Conservation (phyloP, 352 stramenopile genomes). For the Blastocystis sp. region DNA sequence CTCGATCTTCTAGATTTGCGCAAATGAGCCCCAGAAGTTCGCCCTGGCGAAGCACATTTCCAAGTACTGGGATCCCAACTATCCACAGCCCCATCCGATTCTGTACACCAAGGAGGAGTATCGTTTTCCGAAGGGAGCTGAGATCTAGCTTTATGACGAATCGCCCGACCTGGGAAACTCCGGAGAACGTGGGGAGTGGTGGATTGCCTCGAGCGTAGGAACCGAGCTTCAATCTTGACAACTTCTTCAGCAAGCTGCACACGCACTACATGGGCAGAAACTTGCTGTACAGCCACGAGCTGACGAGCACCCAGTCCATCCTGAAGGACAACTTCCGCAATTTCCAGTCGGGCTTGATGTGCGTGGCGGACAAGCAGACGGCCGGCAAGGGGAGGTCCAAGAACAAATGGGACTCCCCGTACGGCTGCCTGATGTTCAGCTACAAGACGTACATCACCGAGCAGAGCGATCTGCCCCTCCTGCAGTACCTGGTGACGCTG, state of each 20-base stretch:
- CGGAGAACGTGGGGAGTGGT: background rate
- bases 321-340: slow-evolving; percentile 40
- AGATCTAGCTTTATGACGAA: slow-evolving; percentile 3
- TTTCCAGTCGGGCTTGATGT: slow-evolving; percentile 44
- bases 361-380: slow-evolving; percentile 41
- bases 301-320: slow-evolving; percentile 55
- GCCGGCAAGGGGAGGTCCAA: slow-evolving; percentile 75
- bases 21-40: slow-evolving; percentile 1
- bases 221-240: slow-evolving; percentile 20
- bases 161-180: slow-evolving; percentile 11
- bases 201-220: slow-evolving; percentile 1
- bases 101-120: slow-evolving; percentile 14
- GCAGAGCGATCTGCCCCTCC: slow-evolving; percentile 80
- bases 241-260: slow-evolving; percentile 33
- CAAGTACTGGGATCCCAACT: background rate
- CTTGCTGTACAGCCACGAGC: slow-evolving; percentile 57
- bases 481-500: slow-evolving; percentile 85
- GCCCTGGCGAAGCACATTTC: background rate
- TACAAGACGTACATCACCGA: slow-evolving; percentile 82
- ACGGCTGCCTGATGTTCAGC: slow-evolving; percentile 85
- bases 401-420: slow-evolving; percentile 83
- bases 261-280: slow-evolving; percentile 30
- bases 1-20: slow-evolving; percentile 20
- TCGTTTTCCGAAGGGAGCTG: background rate
- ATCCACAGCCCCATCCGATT: background rate